Conservation (phyloP, 306 rosid species). For the Quercus engelmannii region DNA sequence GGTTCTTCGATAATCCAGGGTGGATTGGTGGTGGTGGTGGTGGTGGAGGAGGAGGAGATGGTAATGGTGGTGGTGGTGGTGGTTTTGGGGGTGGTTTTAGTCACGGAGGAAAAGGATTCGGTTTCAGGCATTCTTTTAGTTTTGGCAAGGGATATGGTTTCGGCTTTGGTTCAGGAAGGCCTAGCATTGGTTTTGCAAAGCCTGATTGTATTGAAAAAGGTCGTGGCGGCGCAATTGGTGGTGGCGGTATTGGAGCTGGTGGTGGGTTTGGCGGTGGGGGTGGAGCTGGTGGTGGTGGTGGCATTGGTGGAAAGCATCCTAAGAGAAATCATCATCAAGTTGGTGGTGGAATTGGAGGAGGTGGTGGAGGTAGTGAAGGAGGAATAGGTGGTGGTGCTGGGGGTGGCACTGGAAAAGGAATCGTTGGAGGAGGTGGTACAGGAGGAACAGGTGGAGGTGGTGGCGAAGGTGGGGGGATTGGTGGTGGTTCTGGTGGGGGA, state of each 20-base stretch:
- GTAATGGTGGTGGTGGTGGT: neutral
- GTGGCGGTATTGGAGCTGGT: neutral
- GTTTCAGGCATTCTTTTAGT: slow-evolving; percentile 19
- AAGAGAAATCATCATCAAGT: too few relatives aligned
- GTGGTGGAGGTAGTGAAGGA: neutral
- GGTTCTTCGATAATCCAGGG: slow-evolving; percentile 23
- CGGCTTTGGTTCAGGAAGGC: slow-evolving; percentile 7
- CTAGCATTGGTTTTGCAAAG: neutral
- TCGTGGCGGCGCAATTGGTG: neutral
- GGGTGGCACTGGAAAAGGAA: neutral
- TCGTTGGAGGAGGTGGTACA: neutral
- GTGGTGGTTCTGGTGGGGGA: slow-evolving; percentile 18
- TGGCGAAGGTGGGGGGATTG: neutral
- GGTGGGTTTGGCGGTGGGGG: neutral
- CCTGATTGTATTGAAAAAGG: slow-evolving; percentile 21
- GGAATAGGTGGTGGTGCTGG: neutral
- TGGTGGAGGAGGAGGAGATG: neutral
- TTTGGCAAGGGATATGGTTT: slow-evolving; percentile 17
- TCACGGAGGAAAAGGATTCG: slow-evolving; percentile 5
- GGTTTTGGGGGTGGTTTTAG: slow-evolving; percentile 13
- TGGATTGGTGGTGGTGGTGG: slow-evolving; percentile 9
- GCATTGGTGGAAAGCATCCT: too few relatives aligned
- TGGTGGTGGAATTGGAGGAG: neutral
- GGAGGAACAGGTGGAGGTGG: neutral
- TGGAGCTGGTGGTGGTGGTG: neutral